Conservation (phyloP, 2,329 filamentous ascomycete genomes). For the Aspergillus intermedius region DNA sequence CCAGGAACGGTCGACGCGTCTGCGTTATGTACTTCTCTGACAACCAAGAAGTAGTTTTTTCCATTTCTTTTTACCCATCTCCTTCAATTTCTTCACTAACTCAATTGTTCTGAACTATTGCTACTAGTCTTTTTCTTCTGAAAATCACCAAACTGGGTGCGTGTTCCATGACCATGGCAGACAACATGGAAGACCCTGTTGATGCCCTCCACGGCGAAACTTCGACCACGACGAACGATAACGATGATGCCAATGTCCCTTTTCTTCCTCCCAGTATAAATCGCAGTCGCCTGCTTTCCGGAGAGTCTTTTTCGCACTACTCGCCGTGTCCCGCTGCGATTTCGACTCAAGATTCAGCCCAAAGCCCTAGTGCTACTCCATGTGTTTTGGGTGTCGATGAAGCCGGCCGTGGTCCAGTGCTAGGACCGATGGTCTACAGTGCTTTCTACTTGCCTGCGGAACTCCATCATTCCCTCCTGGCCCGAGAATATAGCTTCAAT, state of each 20-base stretch:
- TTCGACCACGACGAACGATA: background rate
- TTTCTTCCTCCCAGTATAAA: constrained; percentile 63
- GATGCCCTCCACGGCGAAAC: background rate
- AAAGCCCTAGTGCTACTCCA: constrained; percentile 42
- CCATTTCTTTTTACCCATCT: too few species aligned
- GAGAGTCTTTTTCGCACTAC: constrained; percentile 65
- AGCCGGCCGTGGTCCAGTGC: constrained; percentile 86
- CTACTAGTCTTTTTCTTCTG: too few species aligned
- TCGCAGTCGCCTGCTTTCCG: constrained; percentile 50
- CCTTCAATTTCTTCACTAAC: background rate
- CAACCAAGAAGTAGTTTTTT: too few species aligned
- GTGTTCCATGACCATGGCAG: background rate
- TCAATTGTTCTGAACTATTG: too few species aligned
- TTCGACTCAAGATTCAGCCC: constrained; percentile 36
- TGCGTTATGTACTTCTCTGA: background rate
- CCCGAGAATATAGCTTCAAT: constrained; percentile 76
- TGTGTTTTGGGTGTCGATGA: constrained; percentile 88
- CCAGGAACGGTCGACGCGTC: constrained; percentile 32
- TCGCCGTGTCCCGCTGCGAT: constrained; percentile 61
- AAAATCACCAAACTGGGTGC: too few species aligned
- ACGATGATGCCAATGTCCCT: background rate
- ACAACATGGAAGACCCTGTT: background rate
- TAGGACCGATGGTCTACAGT: constrained; percentile 66
- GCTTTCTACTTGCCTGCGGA: constrained; percentile 66
- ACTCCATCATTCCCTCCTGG: constrained; percentile 64